Evolutionary conservation across 2,329 filamentous ascomycete genomes (phyloP).

Genomic region (Anthostomella pinea): DNA sequence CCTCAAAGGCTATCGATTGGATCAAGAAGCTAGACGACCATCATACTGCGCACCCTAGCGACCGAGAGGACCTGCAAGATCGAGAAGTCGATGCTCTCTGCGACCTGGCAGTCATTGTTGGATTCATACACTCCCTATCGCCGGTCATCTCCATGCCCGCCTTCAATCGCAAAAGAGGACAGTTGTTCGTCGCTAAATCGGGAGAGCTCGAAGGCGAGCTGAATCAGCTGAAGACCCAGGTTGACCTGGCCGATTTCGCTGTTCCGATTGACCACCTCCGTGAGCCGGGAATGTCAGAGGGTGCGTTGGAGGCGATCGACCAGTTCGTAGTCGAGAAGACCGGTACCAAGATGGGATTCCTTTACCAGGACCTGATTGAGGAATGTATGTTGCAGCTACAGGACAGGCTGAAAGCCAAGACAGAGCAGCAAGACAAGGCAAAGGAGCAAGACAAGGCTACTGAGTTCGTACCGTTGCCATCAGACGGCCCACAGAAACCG

Average conservation of each 20-base stretch:
- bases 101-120: slow-evolving; percentile 36
- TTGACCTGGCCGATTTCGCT: slow-evolving; percentile 40
- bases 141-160: slow-evolving; percentile 34
- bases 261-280: slow-evolving; percentile 41
- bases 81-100: slow-evolving; percentile 34
- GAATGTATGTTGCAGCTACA: slow-evolving; percentile 36
- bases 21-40: slow-evolving; percentile 40
- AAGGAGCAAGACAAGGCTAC: slow-evolving; percentile 6
- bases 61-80: slow-evolving; percentile 34
- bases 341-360: slow-evolving; percentile 38
- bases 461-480: slow-evolving; percentile 18
- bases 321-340: slow-evolving; percentile 36
- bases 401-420: slow-evolving; percentile 22
- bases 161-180: slow-evolving; percentile 37
- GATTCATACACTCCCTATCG: slow-evolving; percentile 40
- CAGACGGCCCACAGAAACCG: slow-evolving; percentile 13
- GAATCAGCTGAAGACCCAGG: slow-evolving; percentile 33
- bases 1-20: slow-evolving; percentile 37
- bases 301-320: slow-evolving; percentile 36
- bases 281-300: slow-evolving; percentile 37
- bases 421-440: neutral
- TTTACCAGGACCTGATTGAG: slow-evolving; percentile 43
- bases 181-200: slow-evolving; percentile 33
- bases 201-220: slow-evolving; percentile 38
- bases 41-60: slow-evolving; percentile 31